These are phyloP conservation scores for Yamadazyma siamensis DNA, from an alignment of 1,139 yeast species.

Conservation along the genomic window DNA sequence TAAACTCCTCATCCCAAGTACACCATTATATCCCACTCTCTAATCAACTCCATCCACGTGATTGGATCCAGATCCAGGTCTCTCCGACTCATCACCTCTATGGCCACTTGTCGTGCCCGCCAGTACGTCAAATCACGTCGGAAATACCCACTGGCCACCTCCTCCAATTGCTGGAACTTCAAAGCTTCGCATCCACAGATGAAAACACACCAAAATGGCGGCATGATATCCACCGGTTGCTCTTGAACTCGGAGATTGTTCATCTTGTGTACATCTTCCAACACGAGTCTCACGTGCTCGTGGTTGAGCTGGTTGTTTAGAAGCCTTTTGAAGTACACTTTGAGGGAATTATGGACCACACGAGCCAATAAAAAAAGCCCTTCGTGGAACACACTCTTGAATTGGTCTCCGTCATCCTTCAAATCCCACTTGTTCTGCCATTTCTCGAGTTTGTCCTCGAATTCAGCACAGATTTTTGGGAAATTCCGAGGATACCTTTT, in stretches of 20 bases:
- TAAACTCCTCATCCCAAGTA: slow-evolving; percentile 28
- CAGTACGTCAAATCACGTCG: slow-evolving; percentile 36
- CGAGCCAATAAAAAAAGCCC: slow-evolving; percentile 33
- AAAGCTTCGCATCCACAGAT: slow-evolving; percentile 42
- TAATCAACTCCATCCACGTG: slow-evolving; percentile 52
- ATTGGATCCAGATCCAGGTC: slow-evolving; percentile 36
- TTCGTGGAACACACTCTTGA: slow-evolving; percentile 33
- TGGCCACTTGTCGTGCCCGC: slow-evolving; percentile 52
- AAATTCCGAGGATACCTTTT: slow-evolving; percentile 51
- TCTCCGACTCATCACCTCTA: slow-evolving; percentile 50
- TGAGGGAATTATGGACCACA: slow-evolving; percentile 41
- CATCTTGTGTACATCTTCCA: slow-evolving; percentile 31
- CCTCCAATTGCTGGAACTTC: background rate
- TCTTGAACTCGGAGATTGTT: slow-evolving; percentile 9
- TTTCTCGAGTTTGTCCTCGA: slow-evolving; percentile 45
- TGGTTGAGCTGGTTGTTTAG: slow-evolving; percentile 39
- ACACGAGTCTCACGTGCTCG: slow-evolving; percentile 26
- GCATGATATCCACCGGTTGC: slow-evolving; percentile 16
- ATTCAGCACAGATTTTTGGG: slow-evolving; percentile 52
- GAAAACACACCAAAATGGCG: slow-evolving; percentile 49
- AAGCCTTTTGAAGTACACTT: slow-evolving; percentile 44
- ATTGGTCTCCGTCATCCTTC: slow-evolving; percentile 8
- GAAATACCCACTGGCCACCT: background rate
- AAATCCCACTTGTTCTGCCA: slow-evolving; percentile 48
- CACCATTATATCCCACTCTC: slow-evolving; percentile 51